Evolutionary conservation across 441 rosid species (phyloP).

Genomic region (Croton laevigatus): DNA sequence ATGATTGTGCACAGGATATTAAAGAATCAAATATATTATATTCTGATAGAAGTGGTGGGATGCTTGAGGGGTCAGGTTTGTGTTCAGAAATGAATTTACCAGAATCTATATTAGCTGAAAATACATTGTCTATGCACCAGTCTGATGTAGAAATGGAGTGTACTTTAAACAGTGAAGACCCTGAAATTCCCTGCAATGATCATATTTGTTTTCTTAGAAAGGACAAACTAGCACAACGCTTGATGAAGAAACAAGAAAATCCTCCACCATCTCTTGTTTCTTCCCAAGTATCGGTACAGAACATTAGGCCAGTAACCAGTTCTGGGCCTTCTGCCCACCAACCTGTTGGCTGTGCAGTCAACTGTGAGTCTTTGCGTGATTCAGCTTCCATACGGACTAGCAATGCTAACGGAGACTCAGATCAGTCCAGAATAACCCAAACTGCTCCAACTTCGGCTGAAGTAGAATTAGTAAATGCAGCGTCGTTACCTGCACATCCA

Average conservation of each 20-base stretch:
- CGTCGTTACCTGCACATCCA: constrained; percentile 26
- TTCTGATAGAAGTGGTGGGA: constrained; percentile 21
- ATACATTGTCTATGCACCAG: constrained; percentile 40
- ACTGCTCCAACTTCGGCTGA: constrained; percentile 31
- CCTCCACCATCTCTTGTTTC: constrained; percentile 32
- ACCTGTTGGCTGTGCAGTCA: constrained; percentile 25
- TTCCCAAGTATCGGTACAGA: constrained; percentile 27
- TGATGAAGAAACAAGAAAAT: constrained; percentile 32
- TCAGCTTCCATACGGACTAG: constrained; percentile 26
- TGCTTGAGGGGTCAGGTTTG: constrained; percentile 26
- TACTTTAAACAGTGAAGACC: constrained; percentile 59
- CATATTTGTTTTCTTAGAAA: constrained; percentile 30
- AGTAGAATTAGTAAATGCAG: constrained; percentile 23
- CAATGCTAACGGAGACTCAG: constrained; percentile 24
- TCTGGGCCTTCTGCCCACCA: constrained; percentile 22
- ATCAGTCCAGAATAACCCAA: constrained; percentile 28
- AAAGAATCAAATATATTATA: constrained; percentile 26
- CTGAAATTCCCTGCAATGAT: constrained; percentile 79
- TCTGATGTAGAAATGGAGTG: constrained; percentile 51
- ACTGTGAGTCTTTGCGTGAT: constrained; percentile 31
- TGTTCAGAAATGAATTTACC: constrained; percentile 31
- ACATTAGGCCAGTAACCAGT: constrained; percentile 28
- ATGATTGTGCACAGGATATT: constrained; percentile 31
- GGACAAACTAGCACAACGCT: constrained; percentile 24
- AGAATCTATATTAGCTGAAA: constrained; percentile 32